phyloP scores from a whole-genome alignment of 768 basidiomycete genomes.

The Agrocybe chaxingu region DNA sequence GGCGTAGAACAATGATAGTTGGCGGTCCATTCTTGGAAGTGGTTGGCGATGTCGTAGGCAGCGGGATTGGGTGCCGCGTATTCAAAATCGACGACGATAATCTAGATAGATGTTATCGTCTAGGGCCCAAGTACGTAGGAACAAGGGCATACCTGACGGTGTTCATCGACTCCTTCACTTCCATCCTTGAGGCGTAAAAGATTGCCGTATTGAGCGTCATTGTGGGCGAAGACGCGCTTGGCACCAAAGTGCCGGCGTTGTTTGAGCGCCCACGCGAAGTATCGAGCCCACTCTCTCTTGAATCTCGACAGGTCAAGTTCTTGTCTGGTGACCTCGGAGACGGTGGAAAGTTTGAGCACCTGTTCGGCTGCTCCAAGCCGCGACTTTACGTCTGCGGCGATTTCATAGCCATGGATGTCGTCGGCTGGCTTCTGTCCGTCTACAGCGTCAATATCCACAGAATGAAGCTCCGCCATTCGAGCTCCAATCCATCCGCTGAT shows the following conservation, averaged over 20 bases:
- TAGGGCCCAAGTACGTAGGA: slow-evolving; percentile 1
- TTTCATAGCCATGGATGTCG: slow-evolving; percentile 49
- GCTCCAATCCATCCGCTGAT: slow-evolving; percentile 87
- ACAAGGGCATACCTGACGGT: slow-evolving; percentile 60
- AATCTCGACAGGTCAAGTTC: slow-evolving; percentile 67
- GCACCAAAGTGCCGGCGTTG: slow-evolving; percentile 60
- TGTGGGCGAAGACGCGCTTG: slow-evolving; percentile 80
- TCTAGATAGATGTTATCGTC: slow-evolving; percentile 37
- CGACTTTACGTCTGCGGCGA: slow-evolving; percentile 62
- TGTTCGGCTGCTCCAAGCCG: slow-evolving; percentile 74
- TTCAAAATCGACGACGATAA: slow-evolving; percentile 97
- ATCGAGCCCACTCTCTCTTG: slow-evolving; percentile 60
- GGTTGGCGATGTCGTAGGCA: slow-evolving; percentile 94
- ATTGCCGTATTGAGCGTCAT: slow-evolving; percentile 96
- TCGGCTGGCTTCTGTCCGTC: slow-evolving; percentile 40
- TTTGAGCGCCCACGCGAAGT: slow-evolving; percentile 65
- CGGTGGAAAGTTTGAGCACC: slow-evolving; percentile 62
- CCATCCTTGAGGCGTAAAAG: slow-evolving; percentile 65
- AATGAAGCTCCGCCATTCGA: slow-evolving; percentile 94
- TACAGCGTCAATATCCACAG: slow-evolving; percentile 77
- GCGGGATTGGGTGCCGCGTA: slow-evolving; percentile 92
- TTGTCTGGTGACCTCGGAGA: slow-evolving; percentile 42
- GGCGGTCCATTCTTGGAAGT: slow-evolving; percentile 96
- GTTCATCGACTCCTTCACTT: slow-evolving; percentile 59
- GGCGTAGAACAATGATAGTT: slow-evolving; percentile 77